Base-by-base conservation (phyloP, 768 basidiomycete species). In the Cantharellus anzutake region DNA sequence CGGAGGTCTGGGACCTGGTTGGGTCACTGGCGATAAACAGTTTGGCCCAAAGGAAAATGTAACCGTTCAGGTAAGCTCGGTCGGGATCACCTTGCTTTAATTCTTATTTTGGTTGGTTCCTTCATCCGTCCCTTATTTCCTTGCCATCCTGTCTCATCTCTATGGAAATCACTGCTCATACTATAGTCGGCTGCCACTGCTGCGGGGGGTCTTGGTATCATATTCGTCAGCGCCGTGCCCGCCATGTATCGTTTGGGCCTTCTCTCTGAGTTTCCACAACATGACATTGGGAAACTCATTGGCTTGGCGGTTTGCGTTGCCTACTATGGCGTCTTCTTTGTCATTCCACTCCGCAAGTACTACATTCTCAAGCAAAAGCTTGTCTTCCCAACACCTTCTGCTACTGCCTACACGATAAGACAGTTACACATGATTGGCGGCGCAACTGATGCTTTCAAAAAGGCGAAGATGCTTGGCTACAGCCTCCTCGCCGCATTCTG, bases 1-100 rank as follows among this genome's bases (percentile, higher is more conserved):
- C 1, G 44, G 69, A 58, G 76, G 75, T 37, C 55, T 76, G 4
- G 53, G 79, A 2, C 63, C 61, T 3, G 73, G 75, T 2, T 68
- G 69, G 38, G 65, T 76, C 51, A 68, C 79, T 29, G 78, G 79
- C 11, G 83, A 80, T 11, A 70, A 37, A 7, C 75, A 62, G 80
- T 81, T 67, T 78, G 67, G 67, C 4, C 80, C 80, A 7, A 82
- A 82, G 68, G 81, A 83, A 68, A 81, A 82, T 65, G 79, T 79
- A 67, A 80, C 78, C 3, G 77, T 79, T 35, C 79, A 80, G 68
- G 75, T 63, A 48, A 11, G 29, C 44, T 48, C 44, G 11, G 61
- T 57, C 63, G 20, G 20, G 20, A 29, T 29, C 20, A 29, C 20
- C 20, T 29, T 29, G 20, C 20, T 29, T 29, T 29, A 29, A 29